These are phyloP conservation scores for Cryoendolithus antarcticus DNA, from an alignment of 2,329 filamentous ascomycete genomes.

Conservation along the genomic window DNA sequence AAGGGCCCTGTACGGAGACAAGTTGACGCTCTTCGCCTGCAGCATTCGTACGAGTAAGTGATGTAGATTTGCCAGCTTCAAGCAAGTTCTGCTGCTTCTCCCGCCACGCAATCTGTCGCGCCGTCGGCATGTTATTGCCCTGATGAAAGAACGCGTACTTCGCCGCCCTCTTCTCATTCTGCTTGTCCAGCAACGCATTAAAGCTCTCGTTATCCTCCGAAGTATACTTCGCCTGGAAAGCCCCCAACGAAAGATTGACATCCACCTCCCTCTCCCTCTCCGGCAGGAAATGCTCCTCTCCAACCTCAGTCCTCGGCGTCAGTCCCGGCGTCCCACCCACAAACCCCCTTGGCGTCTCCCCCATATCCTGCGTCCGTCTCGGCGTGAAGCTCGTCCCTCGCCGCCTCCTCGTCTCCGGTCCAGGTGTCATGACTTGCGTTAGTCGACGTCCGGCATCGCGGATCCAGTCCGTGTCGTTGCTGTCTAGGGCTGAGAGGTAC, in stretches of 20 bases:
- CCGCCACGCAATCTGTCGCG: conserved; percentile 47
- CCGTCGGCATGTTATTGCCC: conserved; percentile 64
- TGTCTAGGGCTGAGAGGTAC: conserved; percentile 82
- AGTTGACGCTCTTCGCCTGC: conserved; percentile 13
- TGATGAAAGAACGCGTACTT: conserved; percentile 85
- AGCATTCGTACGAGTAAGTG: conserved; percentile 14
- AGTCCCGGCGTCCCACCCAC: conserved; percentile 57
- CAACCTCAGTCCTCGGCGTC: conserved; percentile 34
- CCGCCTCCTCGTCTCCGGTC: conserved; percentile 35
- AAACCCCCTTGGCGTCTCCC: conserved; percentile 34
- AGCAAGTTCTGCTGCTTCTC: conserved; percentile 52
- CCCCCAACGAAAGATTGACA: conserved; percentile 65
- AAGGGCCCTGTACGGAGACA: conserved; percentile 30
- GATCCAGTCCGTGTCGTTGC: conserved; percentile 76
- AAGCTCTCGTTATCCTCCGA: conserved; percentile 98
- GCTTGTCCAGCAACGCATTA: conserved; percentile 78
- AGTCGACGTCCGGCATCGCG: conserved; percentile 55
- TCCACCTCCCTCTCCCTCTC: conserved; percentile 45
- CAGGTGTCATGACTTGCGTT: conserved; percentile 68
- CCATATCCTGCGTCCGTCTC: conserved; percentile 9
- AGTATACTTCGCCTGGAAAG: conserved; percentile 87
- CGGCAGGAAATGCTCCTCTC: conserved; percentile 14
- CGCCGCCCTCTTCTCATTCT: conserved; percentile 71
- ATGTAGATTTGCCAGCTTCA: conserved; percentile 14
- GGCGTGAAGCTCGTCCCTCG: conserved; percentile 27